Conservation (phyloP, 1,284 basidiomycete genomes). For the Microstroma glucosiphilum region DNA sequence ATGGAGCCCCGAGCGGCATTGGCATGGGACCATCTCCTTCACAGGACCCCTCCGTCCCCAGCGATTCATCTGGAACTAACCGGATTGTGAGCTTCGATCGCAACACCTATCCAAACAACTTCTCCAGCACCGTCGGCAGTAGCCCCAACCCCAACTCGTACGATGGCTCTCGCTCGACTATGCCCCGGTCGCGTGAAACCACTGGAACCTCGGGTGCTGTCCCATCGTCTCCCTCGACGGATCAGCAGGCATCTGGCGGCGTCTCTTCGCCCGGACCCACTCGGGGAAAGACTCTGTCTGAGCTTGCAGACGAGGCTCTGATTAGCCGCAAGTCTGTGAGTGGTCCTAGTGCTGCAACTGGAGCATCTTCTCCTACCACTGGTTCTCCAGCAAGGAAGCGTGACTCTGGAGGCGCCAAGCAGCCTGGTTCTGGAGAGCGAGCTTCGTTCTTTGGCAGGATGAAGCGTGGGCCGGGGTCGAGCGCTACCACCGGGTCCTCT, state of each 20-base stretch:
- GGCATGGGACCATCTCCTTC: no score
- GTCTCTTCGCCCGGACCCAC: background rate
- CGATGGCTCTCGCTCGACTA: no score
- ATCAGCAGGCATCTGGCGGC: background rate
- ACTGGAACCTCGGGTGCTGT: no score
- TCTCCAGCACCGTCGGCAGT: background rate
- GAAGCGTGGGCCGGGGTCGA: background rate
- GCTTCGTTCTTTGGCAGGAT: slow-evolving; percentile 36
- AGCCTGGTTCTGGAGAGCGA: slow-evolving; percentile 25
- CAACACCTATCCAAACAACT: background rate
- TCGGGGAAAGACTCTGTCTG: background rate
- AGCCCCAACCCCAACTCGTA: background rate
- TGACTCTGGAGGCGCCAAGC: background rate
- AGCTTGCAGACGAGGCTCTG: background rate
- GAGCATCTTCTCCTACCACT: background rate
- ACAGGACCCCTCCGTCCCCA: background rate
- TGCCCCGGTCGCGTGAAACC: no score
- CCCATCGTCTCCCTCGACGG: background rate
- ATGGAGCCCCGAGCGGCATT: no score
- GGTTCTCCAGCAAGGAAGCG: slow-evolving; percentile 4
- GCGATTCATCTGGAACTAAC: background rate
- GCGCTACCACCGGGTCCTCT: background rate
- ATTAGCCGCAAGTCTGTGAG: no score
- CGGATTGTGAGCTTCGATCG: slow-evolving; percentile 3
- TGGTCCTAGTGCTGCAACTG: background rate